Percentiles rank a stretch among this genome's conserved stretches.
These are phyloP conservation scores for Schizochytrium sp. DNA, from an alignment of 108 stramenopile genomes.

Conservation along the genomic window DNA sequence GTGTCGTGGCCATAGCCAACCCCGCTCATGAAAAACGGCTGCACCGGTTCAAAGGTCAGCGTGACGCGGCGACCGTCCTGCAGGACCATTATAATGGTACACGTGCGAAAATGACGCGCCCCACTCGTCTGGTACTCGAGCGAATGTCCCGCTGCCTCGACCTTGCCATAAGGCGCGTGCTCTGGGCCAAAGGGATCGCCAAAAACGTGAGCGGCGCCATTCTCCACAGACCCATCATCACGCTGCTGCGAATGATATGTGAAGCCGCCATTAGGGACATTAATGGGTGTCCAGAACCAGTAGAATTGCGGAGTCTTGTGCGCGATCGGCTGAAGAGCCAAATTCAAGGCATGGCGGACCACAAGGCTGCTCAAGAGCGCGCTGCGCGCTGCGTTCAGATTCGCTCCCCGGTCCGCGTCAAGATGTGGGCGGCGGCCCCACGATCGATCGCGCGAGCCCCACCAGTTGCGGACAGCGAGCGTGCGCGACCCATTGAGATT, in stretches of 20 bases:
- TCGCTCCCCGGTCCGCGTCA: background rate
- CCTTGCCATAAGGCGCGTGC: background rate
- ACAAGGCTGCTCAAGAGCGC: background rate
- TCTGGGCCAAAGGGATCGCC: background rate
- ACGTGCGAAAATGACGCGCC: background rate
- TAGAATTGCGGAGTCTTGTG: background rate
- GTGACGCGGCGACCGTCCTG: slow-evolving; percentile 2
- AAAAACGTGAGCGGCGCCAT: background rate
- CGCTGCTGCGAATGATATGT: background rate
- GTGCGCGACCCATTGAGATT: background rate
- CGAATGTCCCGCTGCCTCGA: background rate
- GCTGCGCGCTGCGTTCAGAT: background rate
- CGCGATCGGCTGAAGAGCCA: background rate
- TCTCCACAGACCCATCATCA: background rate
- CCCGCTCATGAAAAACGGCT: slow-evolving; percentile 7
- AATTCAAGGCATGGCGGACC: background rate
- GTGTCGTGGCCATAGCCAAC: background rate
- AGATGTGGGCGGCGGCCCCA: background rate
- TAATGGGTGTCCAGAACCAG: background rate
- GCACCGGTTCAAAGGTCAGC: background rate
- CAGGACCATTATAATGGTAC: background rate
- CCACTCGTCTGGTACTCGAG: background rate
- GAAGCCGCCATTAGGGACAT: background rate
- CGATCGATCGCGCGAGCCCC: background rate
- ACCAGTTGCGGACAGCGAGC: background rate